Conservation (phyloP, 1,284 basidiomycete genomes). For the Fistulinella staudtii region DNA sequence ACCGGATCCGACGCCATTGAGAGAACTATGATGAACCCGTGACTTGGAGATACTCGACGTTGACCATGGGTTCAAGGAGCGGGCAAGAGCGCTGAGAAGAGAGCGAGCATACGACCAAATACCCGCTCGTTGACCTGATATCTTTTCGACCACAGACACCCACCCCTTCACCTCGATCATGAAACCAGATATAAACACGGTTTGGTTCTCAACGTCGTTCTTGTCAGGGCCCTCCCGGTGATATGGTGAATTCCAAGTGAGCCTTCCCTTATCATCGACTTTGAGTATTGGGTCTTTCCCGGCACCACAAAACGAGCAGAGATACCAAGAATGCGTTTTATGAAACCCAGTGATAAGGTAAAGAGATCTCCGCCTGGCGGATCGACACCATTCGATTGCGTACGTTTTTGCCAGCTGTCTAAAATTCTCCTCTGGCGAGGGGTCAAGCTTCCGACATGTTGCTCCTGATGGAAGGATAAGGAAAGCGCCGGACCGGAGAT, state of each 20-base stretch:
- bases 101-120: too few relatives aligned
- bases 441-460: neutral
- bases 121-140: too few relatives aligned
- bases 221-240: neutral
- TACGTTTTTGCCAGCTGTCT: neutral
- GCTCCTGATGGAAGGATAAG: conserved; percentile 7
- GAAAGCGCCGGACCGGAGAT: neutral
- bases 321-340: neutral
- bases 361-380: neutral
- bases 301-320: neutral
- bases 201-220: neutral
- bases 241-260: neutral
- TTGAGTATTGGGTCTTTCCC: neutral
- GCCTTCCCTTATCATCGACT: neutral
- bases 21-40: too few relatives aligned
- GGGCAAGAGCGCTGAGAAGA: too few relatives aligned
- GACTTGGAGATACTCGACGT: too few relatives aligned
- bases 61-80: too few relatives aligned
- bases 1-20: too few relatives aligned
- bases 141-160: too few relatives aligned
- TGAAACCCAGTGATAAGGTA: conserved; percentile 9
- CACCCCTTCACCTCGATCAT: neutral
- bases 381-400: conserved; percentile 2
- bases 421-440: neutral
- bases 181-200: neutral